Percentiles rank a stretch among this genome's conserved stretches.
Evolutionary conservation across 305 asterid species (phyloP).

Genomic region (Fraxinus dipetala): DNA sequence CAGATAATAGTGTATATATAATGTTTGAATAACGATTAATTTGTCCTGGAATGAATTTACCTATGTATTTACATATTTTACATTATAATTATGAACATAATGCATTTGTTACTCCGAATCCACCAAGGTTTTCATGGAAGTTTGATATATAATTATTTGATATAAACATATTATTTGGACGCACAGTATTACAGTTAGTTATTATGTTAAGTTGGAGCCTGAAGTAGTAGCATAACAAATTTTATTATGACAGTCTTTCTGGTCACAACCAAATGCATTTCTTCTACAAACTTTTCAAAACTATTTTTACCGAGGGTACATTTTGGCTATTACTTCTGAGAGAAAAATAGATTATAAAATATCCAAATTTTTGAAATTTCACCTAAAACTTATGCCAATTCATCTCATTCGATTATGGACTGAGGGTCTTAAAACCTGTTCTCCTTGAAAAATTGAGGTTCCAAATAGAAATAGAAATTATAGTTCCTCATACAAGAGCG

Average conservation of each 20-base stretch:
- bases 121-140: not conserved
- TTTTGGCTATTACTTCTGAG: not conserved
- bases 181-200: not conserved
- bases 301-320: not conserved
- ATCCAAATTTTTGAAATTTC: not conserved
- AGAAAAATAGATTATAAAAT: not conserved
- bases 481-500: not conserved
- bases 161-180: not conserved
- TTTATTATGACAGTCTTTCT: not conserved
- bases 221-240: not conserved
- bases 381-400: not conserved
- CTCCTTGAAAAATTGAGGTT: not conserved
- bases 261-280: not conserved
- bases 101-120: not conserved
- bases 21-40: not conserved
- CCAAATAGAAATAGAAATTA: not conserved
- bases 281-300: not conserved
- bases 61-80: not conserved
- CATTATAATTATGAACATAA: not conserved
- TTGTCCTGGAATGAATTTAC: not conserved
- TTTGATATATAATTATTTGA: not conserved
- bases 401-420: not conserved
- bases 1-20: not conserved
- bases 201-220: not conserved
- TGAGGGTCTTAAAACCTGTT: not conserved